Evolutionary conservation across 1,139 yeast genomes (phyloP), one percentile per base, ranked within the genome.

Genomic region (Meyerozyma sp.): DNA sequence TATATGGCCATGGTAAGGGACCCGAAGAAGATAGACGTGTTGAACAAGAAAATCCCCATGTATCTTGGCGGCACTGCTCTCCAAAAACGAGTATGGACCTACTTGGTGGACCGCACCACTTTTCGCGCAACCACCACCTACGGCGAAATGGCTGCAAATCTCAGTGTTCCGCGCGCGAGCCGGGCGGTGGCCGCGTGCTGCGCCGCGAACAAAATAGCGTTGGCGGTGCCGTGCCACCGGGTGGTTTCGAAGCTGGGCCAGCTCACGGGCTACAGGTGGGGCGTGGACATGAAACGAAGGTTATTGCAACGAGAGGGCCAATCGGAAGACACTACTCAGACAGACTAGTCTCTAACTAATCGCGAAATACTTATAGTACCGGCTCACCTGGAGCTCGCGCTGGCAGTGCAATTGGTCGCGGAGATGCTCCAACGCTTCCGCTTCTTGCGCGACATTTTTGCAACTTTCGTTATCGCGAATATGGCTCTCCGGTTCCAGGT

Each of bases 181-280:
- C 46, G 65, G 20, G 63, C 49, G 0, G 46, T 62, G 13, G 66
- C 63, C 2, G 57, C 55, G 44, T 51, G 59, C 18, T 53, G 59
- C 37, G 63, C 63, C 10, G 54, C 63, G 2, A 62, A 61, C 41
- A 49, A 46, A 34, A 48, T 62, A 25, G 63, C 65, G 2, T 34
- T 58, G 23, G 39, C 61, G 3, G 47, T 62, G 2, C 66, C 66
- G 2, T 61, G 65, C 43, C 65, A 62, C 41, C 47, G 66, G 13
- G 65, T 56, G 14, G 40, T 56, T 20, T 50, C 54, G 16, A 53
- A 47, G 25, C 48, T 40, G 25, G 50, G 54, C 21, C 51, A 50
- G 38, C 46, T 58, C 2, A 53, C 57, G 21, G 65, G 65, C 3
- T 61, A 60, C 45, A 48, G 58, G 26, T 60, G 52, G 48, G 66